Evolutionary conservation across 2,329 filamentous ascomycete genomes (phyloP).

Genomic region (Blumeria hordei): DNA sequence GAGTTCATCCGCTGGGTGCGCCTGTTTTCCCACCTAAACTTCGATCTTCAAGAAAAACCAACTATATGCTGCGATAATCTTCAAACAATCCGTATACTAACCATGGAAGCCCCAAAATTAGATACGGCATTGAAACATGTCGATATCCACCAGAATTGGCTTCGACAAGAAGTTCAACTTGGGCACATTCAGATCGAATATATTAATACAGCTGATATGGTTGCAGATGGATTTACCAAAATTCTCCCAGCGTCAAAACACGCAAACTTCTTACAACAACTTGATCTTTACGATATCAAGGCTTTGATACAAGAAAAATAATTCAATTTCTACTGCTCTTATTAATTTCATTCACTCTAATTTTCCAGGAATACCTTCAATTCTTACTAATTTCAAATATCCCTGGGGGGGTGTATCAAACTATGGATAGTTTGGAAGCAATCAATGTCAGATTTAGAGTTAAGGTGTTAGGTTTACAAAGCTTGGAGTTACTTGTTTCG

Average conservation of each 20-base stretch:
- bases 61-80: neutral
- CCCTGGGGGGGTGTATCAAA: too few relatives aligned
- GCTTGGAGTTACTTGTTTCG: too few relatives aligned
- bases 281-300: neutral
- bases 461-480: too few relatives aligned
- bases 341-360: too few relatives aligned
- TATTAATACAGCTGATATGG: neutral
- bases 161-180: neutral
- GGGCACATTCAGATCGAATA: neutral
- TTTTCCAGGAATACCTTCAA: too few relatives aligned
- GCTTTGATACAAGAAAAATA: too few relatives aligned
- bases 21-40: neutral
- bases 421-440: too few relatives aligned
- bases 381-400: too few relatives aligned
- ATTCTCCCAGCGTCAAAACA: neutral
- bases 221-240: neutral
- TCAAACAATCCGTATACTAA: neutral
- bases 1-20: neutral
- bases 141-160: neutral
- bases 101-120: neutral
- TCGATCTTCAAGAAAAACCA: neutral
- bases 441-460: too few relatives aligned
- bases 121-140: neutral
- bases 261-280: neutral
- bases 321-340: too few relatives aligned